Percentiles rank a stretch among this genome's conserved stretches.
phyloP scores from a whole-genome alignment of 2,329 filamentous ascomycete species.

The Penicillium digitatum region DNA sequence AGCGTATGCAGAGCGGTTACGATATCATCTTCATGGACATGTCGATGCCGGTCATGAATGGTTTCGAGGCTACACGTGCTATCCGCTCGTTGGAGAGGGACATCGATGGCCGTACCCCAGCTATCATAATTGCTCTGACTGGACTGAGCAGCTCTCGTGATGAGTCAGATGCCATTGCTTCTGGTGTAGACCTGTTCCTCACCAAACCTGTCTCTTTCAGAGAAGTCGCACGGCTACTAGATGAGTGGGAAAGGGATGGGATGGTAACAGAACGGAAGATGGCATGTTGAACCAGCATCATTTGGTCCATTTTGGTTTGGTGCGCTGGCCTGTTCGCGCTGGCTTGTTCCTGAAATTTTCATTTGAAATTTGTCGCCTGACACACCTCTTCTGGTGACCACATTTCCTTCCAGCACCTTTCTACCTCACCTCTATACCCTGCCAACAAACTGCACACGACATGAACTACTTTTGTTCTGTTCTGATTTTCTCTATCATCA shows the following conservation, averaged over 20 bases:
- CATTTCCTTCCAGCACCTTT: not conserved
- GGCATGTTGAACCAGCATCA: not conserved
- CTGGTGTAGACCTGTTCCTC: constrained; percentile 46
- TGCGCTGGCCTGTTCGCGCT: not conserved
- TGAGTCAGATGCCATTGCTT: constrained; percentile 42
- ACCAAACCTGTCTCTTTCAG: constrained; percentile 48
- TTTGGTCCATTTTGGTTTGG: not conserved
- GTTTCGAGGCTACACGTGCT: constrained; percentile 46
- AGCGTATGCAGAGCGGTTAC: constrained; percentile 33
- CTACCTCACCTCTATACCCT: not conserved
- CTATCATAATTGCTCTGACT: constrained; percentile 46
- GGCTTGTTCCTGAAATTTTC: not conserved
- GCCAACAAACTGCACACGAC: not conserved
- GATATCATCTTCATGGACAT: constrained; percentile 50
- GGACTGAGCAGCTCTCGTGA: constrained; percentile 44
- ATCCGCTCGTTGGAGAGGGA: constrained; percentile 44
- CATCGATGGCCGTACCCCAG: constrained; percentile 27
- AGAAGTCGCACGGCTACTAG: constrained; percentile 40
- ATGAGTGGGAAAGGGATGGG: constrained; percentile 30
- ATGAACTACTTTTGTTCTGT: not conserved
- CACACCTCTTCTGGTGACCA: not conserved
- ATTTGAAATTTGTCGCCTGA: not conserved
- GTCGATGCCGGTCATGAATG: constrained; percentile 49
- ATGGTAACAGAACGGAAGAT: constrained; percentile 13
- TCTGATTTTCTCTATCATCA: not conserved